Base-by-base conservation (phyloP, 345 rosid species). In the Citrus unshiu region DNA sequence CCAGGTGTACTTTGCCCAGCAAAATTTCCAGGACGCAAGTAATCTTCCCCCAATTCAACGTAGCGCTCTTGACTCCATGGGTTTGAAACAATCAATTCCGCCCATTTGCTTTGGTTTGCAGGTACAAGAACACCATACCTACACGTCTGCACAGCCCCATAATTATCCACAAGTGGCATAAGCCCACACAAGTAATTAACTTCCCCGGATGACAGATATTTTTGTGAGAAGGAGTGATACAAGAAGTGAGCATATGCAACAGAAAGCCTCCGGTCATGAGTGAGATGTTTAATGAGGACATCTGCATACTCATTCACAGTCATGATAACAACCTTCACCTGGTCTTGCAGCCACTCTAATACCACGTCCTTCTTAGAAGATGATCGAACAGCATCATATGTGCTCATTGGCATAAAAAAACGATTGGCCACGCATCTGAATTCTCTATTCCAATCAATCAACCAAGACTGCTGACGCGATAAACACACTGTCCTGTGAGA, bases 21-120 rank as follows among this genome's bases (percentile, higher is more conserved):
- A 57, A 87, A 90, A 71, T 18, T 72, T 0, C 79, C 82, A 5
- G 78, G 40, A 2, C 14, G 78, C 34, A 85, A 40, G 71, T 93
- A 93, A 29, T 86, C 94, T 85, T 89, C 91, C 25, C 80, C 84
- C 0, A 93, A 75, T 75, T 90, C 92, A 25, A 90, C 59, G 39
- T 79, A 91, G 16, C 87, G 85, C 2, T 79, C 86, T 9, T 30
- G 57, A 27, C 83, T 86, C 94, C 94, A 91, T 7, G 88, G 92
- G 64, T 85, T 89, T 19, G 92, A 89, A 57, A 75, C 87, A 62
- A 85, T 76, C 68, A 93, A 63, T 64, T 85, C 71, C 9, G 79
- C 82, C 98, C 96, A 93, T 78, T 90, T 89, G 84, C 97, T 90
- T 61, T 62, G 87, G 6, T 79, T 86, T 62, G 91, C 95, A 9